Conservation (phyloP, 192 early-diverging fungal genomes). For the Coemansia sp. region DNA sequence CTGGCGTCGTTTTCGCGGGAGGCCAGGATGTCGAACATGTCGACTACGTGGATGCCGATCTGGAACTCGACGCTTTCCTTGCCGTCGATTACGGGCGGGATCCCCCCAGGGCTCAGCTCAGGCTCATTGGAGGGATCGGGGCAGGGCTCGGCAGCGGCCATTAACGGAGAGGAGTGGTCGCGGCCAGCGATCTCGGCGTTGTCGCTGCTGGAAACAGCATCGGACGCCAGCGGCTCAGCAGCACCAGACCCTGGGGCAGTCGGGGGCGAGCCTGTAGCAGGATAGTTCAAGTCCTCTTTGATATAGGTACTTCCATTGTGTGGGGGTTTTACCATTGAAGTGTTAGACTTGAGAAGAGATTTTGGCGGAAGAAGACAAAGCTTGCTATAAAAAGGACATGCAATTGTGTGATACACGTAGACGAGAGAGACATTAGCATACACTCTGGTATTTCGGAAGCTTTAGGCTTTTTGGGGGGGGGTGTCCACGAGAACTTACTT, state of each 20-base stretch:
- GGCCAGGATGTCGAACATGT: slow-evolving; percentile 72
- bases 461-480: too few relatives aligned
- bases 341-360: slow-evolving; percentile 10
- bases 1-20: slow-evolving; percentile 25
- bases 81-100: slow-evolving; percentile 53
- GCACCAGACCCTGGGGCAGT: background rate
- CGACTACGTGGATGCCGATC: slow-evolving; percentile 68
- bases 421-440: background rate
- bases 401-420: background rate
- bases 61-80: slow-evolving; percentile 68
- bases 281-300: slow-evolving; percentile 33
- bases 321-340: slow-evolving; percentile 43
- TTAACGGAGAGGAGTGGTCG: background rate
- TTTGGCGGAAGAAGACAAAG: background rate
- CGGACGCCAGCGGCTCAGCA: slow-evolving; percentile 10
- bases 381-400: background rate
- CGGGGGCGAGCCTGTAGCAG: slow-evolving; percentile 5
- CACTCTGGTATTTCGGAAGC: background rate
- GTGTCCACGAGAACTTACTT: background rate
- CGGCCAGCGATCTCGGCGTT: background rate
- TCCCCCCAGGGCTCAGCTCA: slow-evolving; percentile 14
- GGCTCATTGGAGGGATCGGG: slow-evolving; percentile 10
- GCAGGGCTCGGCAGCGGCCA: background rate
- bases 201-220: background rate
- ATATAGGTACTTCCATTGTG: slow-evolving; percentile 53